Conservation (phyloP, 495 filamentous ascomycete genomes). For the Filosporella fistucella region DNA sequence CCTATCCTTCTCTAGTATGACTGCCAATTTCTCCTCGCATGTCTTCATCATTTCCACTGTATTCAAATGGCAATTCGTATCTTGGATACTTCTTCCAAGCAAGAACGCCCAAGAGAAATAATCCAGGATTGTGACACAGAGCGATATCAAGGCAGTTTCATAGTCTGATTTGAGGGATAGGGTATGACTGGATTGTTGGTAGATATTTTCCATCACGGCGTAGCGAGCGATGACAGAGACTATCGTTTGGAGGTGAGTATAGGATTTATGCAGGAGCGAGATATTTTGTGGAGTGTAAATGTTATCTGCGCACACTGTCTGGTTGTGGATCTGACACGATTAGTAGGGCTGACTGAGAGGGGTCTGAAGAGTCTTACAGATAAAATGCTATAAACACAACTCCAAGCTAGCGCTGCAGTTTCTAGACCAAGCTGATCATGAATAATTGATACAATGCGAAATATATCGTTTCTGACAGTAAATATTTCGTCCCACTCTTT, state of each 20-base stretch:
- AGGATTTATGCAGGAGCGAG: slow-evolving; percentile 76
- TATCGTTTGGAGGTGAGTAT: slow-evolving; percentile 3
- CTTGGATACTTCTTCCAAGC: background rate
- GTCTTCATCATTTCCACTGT: background rate
- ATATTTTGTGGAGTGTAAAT: background rate
- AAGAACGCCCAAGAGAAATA: slow-evolving; percentile 1
- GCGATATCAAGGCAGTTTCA: background rate
- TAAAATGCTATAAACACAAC: background rate
- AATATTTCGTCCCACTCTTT: background rate
- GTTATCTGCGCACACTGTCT: background rate
- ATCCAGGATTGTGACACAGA: slow-evolving; percentile 7
- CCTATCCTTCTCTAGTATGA: slow-evolving; percentile 6
- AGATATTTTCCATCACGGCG: slow-evolving; percentile 21
- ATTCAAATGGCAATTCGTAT: background rate
- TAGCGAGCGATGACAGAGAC: slow-evolving; percentile 13
- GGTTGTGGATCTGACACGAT: background rate
- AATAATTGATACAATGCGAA: slow-evolving; percentile 2
- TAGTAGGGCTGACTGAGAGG: background rate
- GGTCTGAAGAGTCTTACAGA: background rate
- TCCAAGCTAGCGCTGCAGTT: slow-evolving; percentile 5
- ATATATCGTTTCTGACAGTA: background rate
- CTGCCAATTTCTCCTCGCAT: background rate
- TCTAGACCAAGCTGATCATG: slow-evolving; percentile 6
- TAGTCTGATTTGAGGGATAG: slow-evolving; percentile 12
- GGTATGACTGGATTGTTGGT: slow-evolving; percentile 3